Conservation (phyloP, 495 filamentous ascomycete species). For the Letharia columbiana region DNA sequence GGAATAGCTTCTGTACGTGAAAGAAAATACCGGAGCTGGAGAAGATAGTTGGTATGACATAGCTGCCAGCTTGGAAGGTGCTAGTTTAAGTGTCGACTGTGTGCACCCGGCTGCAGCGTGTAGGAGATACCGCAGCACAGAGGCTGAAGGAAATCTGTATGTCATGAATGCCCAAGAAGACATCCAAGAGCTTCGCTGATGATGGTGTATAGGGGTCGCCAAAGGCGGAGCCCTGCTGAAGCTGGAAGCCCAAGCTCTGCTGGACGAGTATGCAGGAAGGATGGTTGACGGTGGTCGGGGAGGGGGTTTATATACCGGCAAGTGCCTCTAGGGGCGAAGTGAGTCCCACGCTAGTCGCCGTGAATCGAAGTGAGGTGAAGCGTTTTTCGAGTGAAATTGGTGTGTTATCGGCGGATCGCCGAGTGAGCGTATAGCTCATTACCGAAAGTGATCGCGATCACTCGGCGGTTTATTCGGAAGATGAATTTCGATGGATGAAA, state of each 20-base stretch:
- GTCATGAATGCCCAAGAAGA: background rate
- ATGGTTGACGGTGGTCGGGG: background rate
- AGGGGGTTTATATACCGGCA: background rate
- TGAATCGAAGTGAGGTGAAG: background rate
- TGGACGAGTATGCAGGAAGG: background rate
- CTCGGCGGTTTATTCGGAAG: background rate
- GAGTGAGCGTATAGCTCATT: too few species aligned
- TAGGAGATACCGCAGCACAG: too few species aligned
- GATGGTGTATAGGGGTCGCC: too few species aligned
- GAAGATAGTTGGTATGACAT: background rate
- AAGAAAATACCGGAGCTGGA: background rate
- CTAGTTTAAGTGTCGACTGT: background rate
- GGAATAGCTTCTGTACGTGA: background rate
- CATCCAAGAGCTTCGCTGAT: too few species aligned
- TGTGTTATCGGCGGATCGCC: background rate
- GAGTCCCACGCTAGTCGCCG: background rate
- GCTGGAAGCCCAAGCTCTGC: background rate
- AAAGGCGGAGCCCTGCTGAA: background rate
- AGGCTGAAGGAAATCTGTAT: background rate
- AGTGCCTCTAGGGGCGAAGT: background rate
- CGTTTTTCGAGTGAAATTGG: background rate
- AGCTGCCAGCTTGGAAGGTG: background rate
- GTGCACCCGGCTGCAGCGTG: background rate
- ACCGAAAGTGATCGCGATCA: too few species aligned
- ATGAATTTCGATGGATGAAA: background rate